Percentiles rank a stretch among this genome's conserved stretches.
Conservation (phyloP, 768 basidiomycete species). For the Phaeotremella skinneri region DNA sequence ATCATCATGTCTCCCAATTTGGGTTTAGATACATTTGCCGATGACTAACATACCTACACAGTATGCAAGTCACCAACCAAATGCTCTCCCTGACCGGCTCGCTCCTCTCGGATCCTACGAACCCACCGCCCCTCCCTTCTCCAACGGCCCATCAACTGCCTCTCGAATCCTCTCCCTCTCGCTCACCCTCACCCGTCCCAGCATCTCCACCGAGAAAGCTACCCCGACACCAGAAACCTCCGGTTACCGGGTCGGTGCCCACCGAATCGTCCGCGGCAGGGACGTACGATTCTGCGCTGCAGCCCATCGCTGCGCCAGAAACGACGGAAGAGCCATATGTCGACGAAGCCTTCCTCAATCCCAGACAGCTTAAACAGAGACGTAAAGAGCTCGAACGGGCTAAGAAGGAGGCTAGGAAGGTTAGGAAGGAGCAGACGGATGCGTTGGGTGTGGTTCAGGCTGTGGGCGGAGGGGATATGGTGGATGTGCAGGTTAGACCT, state of each 20-base stretch:
- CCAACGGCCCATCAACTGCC: constrained; percentile 4
- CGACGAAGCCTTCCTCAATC: constrained; percentile 27
- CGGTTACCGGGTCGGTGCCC: not conserved
- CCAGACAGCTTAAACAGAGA: constrained; percentile 32
- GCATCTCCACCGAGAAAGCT: constrained; percentile 11
- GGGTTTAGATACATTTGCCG: constrained; percentile 3
- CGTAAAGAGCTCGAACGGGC: constrained; percentile 25
- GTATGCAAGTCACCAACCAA: constrained; percentile 83
- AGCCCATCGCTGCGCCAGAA: constrained; percentile 5
- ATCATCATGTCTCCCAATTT: not conserved
- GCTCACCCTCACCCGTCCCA: constrained; percentile 11
- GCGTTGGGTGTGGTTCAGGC: constrained; percentile 22
- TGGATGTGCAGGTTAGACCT: constrained; percentile 15
- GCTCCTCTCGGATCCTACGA: constrained; percentile 33
- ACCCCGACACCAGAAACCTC: constrained; percentile 2
- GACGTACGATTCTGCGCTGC: constrained; percentile 9
- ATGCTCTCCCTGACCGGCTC: constrained; percentile 82
- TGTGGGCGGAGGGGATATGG: constrained; percentile 24
- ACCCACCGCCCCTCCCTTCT: constrained; percentile 32
- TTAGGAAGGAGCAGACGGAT: constrained; percentile 35
- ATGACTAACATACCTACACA: constrained; percentile 46
- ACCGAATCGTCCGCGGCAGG: not conserved
- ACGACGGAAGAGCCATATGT: constrained; percentile 16
- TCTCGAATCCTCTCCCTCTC: constrained; percentile 26
- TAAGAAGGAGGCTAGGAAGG: constrained; percentile 29